Base-by-base conservation (phyloP, 192 early-diverging fungal genomes). In the Coemansia sp. region DNA sequence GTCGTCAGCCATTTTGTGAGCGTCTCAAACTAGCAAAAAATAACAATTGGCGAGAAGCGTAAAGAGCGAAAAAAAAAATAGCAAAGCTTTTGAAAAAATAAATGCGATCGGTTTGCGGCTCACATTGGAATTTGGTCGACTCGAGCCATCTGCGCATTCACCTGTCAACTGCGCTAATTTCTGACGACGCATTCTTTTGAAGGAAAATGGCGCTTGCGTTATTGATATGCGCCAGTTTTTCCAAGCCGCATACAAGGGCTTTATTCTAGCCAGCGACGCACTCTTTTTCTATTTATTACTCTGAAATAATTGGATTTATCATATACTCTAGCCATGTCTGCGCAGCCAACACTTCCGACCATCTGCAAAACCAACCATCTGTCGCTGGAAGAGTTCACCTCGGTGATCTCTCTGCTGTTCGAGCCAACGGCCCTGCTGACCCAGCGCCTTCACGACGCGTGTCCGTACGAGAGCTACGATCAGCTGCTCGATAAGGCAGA, bases 341-440 rank as follows among this genome's bases (percentile, higher is more conserved):
- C 59, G 45, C 61, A 66, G 6, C 68, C 85, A 32, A 61, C 84
- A 14, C 75, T 90, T 12, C 89, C 88, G 6, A 62, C 86, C 56
- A 87, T 91, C 67, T 73, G 84, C 68, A 82, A 88, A 66, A 77
- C 87, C 56, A 91, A 91, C 81, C 78, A 68, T 9, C 68, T 83
- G 47, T 24, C 83, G 19, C 64, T 82, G 32, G 61, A 77, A 8
- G 83, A 72, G 61, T 88, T 92, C 64, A 65, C 81, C 16, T 49
- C 64, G 20, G 84, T 86, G 45, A 80, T 96, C 39, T 85, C 88
- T 27, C 81, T 88, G 27, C 83, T 94, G 19, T 96, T 94, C 61
- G 94, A 96, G 83, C 82, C 90, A 26, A 90, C 92, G 0, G 91
- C 92, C 10, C 86, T 92, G 51, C 83, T 96, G n/a, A 87, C 89